Evolutionary conservation across 2,329 filamentous ascomycete genomes (phyloP), one percentile per base, ranked within the genome.

Genomic region (Colletotrichum acutatum): DNA sequence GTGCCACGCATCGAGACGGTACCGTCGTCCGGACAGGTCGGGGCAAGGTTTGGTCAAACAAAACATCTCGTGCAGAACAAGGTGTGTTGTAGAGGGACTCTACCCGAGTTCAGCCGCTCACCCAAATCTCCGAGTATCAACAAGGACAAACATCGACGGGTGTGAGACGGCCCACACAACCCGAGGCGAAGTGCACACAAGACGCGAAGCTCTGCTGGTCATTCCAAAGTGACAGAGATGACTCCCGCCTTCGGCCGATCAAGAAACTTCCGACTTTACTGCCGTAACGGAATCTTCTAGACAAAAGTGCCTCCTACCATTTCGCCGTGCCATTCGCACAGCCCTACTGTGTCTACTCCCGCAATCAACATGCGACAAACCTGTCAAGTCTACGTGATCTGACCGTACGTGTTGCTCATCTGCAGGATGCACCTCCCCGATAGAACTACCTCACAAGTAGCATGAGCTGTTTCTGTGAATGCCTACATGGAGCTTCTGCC

Each of bases 361-460:
- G 19, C 30, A 6, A 22, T 46, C 24, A 22, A 1, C 16, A 11
- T 28, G 12, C 16, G 28, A 37, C 22, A 12, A 16, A 19, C 54
- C 24, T 61, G 34, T 66, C 60, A 66, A 59, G 63, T 59, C 52
- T 63, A 66, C 59, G 58, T 58, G 56, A 72, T 65, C 60, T 30
- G 26, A 12, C 49, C n/a, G 42, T 8, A 49, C 19, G 7, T 19
- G 16, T 14, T 52, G 46, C 49, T 22, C 34, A 14, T 14, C 66
- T 70, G 60, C 28, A 34, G 56, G 12, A 60, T 26, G 30, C 56
- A 49, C 26, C 9, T 6, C n/a, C 6, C 66, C n/a, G 9, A 7
- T 16, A 19, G 22, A n/a, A 24, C 42, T 24, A 30, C 32, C 32
- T 34, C 12, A 12, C 24, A 34, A 53, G 64, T 30, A 19, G 12